Evolutionary conservation across 306 rosid genomes (phyloP), one percentile per base, ranked within the genome.

Genomic region (Corylus avellana): DNA sequence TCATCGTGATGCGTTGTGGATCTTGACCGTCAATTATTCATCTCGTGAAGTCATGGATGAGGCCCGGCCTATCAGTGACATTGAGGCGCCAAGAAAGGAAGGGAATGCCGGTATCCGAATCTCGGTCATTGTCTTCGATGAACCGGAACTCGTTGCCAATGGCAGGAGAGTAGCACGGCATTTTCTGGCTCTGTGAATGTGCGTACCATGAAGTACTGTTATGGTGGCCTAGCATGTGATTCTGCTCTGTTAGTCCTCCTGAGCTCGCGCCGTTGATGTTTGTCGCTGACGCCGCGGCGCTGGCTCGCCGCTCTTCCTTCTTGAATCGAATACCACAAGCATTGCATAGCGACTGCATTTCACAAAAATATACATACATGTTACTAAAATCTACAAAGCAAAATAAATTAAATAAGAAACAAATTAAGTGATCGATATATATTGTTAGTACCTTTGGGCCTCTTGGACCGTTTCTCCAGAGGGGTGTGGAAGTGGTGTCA

Each of bases 271-370:
- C 79, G 8, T 7, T 29, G 74, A 57, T 84, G 0, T 46, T n/a
- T 16, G 89, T 32, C 4, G 86, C 75, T 1, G 94, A 88, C 0
- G 90, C 88, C 0, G 91, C 89, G 0, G 94, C 94, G 4, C 85
- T 86, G 1, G 97, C 97, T 76, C 97, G 79, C 78, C 99, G 84
- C 77, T 96, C 99, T 82, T 93, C 97, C 77, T 96, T 96, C 86
- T 96, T 96, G 92, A 89, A 96, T 75, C 99, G 87, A 42, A 96
- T 96, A 77, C 99, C 99, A 84, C 99, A 96, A 10, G 99, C 99
- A 89, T 96, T 93, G 85, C 99, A 96, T 2, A 96, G 90, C 0
- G 99, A 96, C 99, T 96, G 88, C 71, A 86, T 53, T 68, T 29
- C 78, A 76, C 6, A 50, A 18, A 66, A 2, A 49, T 2, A 51